Evolutionary conservation across 2,329 filamentous ascomycete species (phyloP), one percentile per base, ranked within the genome.

Genomic region (Pseudogymnoascus verrucosus): DNA sequence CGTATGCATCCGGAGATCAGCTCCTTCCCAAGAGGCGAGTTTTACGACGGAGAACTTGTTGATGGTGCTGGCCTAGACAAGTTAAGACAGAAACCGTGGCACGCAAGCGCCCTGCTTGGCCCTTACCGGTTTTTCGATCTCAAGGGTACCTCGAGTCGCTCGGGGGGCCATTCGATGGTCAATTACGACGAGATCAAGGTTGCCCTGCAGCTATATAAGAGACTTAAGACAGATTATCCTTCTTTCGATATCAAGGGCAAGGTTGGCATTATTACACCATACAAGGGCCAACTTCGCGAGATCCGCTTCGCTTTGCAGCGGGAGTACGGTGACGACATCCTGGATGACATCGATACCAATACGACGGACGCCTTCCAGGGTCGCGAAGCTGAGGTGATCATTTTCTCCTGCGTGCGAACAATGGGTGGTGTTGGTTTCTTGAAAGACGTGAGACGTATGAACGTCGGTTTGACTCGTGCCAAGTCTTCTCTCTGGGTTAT

Each of bases 1-100:
- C 95, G 95, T 76, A 99, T 99, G 96, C 95, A 99, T 77, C 95
- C 96, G 0, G 91, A 95, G 69, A 99, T 99, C 74, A 96, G 92
- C 75, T 76, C 80, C 62, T 99, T 97, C 75, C 95, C 96, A 1
- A 96, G 92, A 74, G 80, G 83, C 69, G 89, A 93, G 61, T 99
- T 99, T 77, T 99, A 99, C 77, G 91, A 98, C 73, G 87, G 90
- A 28, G 85, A 87, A 67, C 84, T 99, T 10, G 80, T 93, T 67
- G 92, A 99, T 74, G 95, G 96, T 23, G 84, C 83, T 65, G 84
- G 89, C 68, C 98, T 98, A 93, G 86, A 83, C 3, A 80, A 78
- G 63, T 79, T 96, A 62, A 89, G 95, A 59, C 78, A 81, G 65
- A 86, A 89, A 73, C 89, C 91, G 2, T 99, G 96, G 96, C 95